Evolutionary conservation across 2,329 filamentous ascomycete species (phyloP), one percentile per base, ranked within the genome.

Genomic region (Rutstroemia sydowiana): DNA sequence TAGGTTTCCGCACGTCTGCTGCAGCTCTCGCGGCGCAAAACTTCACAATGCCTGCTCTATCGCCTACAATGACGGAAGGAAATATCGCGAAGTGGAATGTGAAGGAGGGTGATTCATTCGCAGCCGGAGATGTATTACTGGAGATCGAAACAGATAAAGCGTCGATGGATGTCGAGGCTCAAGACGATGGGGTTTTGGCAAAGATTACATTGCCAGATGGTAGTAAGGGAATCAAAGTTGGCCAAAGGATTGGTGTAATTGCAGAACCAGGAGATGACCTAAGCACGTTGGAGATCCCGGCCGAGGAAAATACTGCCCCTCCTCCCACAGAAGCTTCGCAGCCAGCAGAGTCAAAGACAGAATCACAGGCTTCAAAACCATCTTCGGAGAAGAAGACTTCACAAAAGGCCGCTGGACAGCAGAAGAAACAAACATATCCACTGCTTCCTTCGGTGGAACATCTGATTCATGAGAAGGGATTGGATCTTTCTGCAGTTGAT

Each of bases 91-190:
- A 71, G 56, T 95, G 89, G 89, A 86, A 83, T 69, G 78, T 95
- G 64, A 92, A 92, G 70, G 89, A 95, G 73, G 89, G 88, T 66
- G 87, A 93, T 61, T 77, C 81, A 47, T 95, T 89, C 70, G 75
- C 79, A 45, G 86, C 88, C 53, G 89, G 89, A 60, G 89, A 95
- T 69, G 88, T 95, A 30, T 77, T 95, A 47, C 81, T 95, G 54
- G 89, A 95, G 71, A 93, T 95, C 67, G 89, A 95, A 73, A 95
- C 89, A 54, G 89, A 95, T 71, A 95, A 95, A 76, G 89, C 89
- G 51, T 88, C 88, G 52, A 95, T 95, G 88, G 90, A 95, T 62
- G 89, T 95, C 23, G 90, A 95, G 74, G 89, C 89, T 37, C 89
- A 93, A 72, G 89, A 95, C 41, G 88, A 95, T 66, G 89, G 90